phyloP scores from a whole-genome alignment of 331 rosid species.

The Spiraea crenata region DNA sequence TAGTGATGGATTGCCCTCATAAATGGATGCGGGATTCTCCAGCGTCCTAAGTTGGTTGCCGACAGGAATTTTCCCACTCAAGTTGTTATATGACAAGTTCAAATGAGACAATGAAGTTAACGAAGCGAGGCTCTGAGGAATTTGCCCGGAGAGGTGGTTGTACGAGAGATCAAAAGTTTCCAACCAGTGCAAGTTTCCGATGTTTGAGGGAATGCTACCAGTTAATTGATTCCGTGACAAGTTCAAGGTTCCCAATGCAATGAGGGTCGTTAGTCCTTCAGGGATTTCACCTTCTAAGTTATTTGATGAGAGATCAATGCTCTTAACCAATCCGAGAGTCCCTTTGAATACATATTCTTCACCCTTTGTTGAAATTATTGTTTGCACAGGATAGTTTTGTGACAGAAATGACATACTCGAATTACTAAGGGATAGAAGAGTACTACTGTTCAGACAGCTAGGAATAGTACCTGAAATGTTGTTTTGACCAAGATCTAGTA shows the following conservation, averaged over 20 bases:
- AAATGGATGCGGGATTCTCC: neutral
- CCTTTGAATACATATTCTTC: too few relatives aligned
- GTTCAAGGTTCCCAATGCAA: neutral
- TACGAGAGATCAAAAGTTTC: constrained; percentile 20
- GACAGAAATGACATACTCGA: neutral
- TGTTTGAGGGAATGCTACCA: neutral
- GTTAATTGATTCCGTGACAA: neutral
- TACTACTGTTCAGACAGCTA: constrained; percentile 4
- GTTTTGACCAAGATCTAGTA: constrained; percentile 15
- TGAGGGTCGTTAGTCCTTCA: neutral
- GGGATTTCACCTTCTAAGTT: neutral
- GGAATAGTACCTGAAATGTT: constrained; percentile 11
- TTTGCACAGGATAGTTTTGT: too few relatives aligned
- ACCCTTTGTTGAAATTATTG: too few relatives aligned
- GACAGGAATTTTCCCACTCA: neutral
- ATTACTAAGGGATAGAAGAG: neutral
- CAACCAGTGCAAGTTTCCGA: neutral
- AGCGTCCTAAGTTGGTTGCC: constrained; percentile 10
- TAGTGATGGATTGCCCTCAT: neutral
- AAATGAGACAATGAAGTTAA: constrained; percentile 10
- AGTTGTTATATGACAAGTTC: too few relatives aligned
- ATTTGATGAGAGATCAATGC: neutral
- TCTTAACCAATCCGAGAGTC: neutral
- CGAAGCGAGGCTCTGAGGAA: constrained; percentile 11
- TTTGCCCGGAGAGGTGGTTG: neutral